A percentile compares a stretch with the other conserved stretches of the same genome.
Conservation (phyloP, 1,139 yeast species). For the Suhomyces ambrosiae region DNA sequence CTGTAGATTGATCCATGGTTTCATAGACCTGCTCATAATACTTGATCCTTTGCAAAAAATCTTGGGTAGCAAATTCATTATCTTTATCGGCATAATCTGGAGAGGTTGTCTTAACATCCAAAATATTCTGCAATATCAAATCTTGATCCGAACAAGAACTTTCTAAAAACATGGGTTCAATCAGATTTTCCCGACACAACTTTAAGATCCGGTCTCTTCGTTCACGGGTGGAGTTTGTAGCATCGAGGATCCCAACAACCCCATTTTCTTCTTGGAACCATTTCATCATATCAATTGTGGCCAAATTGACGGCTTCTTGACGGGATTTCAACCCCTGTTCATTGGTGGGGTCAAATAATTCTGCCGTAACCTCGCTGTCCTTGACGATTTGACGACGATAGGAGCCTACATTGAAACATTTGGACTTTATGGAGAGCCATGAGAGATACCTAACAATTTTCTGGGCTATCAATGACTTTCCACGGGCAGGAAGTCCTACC, state of each 20-base stretch:
- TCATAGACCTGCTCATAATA: conserved; percentile 76
- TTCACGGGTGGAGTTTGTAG: conserved; percentile 73
- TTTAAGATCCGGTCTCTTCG: conserved; percentile 69
- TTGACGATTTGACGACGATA: conserved; percentile 64
- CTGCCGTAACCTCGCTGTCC: conserved; percentile 51
- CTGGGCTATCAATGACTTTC: conserved; percentile 79
- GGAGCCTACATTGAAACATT: conserved; percentile 86
- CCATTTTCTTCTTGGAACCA: conserved; percentile 86
- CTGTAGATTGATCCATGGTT: conserved; percentile 60
- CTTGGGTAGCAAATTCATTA: conserved; percentile 70
- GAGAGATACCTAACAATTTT: conserved; percentile 84
- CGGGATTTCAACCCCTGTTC: conserved; percentile 63
- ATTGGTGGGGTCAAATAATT: conserved; percentile 74
- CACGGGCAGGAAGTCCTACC: conserved; percentile 74
- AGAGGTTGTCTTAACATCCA: conserved; percentile 83
- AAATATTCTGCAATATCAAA: conserved; percentile 72
- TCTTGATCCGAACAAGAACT: conserved; percentile 87
- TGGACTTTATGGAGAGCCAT: conserved; percentile 88
- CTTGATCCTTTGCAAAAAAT: conserved; percentile 71
- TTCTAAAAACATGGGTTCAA: conserved; percentile 91
- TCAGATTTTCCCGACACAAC: conserved; percentile 63
- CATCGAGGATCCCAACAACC: conserved; percentile 90
- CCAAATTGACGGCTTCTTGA: conserved; percentile 68
- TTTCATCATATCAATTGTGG: conserved; percentile 79
- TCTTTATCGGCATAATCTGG: conserved; percentile 82